Conservation (phyloP, 345 rosid species). For the Geranium rotundifolium region DNA sequence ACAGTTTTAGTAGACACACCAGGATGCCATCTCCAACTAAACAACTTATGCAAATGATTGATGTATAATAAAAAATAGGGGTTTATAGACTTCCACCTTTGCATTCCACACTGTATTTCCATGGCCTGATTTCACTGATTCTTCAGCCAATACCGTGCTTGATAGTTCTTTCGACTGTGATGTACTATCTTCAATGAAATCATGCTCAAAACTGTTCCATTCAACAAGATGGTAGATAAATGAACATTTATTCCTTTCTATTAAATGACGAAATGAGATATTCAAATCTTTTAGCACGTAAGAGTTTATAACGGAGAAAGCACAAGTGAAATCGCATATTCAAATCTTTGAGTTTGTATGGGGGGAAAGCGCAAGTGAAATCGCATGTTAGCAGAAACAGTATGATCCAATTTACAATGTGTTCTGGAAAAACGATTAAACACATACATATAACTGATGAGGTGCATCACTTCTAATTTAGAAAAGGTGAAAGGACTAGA, state of each 20-base stretch:
- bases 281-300: neutral
- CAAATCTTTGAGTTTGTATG: too few relatives aligned
- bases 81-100: slow-evolving; percentile 38
- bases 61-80: neutral
- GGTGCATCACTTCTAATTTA: too few relatives aligned
- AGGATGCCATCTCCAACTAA: neutral
- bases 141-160: slow-evolving; percentile 24
- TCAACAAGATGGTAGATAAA: slow-evolving; percentile 12
- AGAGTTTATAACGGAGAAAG: neutral
- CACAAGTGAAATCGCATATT: neutral
- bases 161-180: slow-evolving; percentile 28
- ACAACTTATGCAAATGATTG: neutral
- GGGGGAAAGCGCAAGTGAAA: too few relatives aligned
- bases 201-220: slow-evolving; percentile 82
- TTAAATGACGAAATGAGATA: neutral
- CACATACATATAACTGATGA: neutral
- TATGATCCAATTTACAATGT: too few relatives aligned
- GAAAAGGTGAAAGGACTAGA: too few relatives aligned
- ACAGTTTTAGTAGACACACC: neutral
- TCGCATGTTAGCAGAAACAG: too few relatives aligned
- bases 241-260: neutral
- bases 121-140: slow-evolving; percentile 16
- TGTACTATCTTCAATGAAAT: slow-evolving; percentile 44
- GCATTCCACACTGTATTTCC: slow-evolving; percentile 76
- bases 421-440: too few relatives aligned